Percentiles rank a stretch among this genome's conserved stretches.
Conservation (phyloP, 768 basidiomycete genomes). For the Russula dissimulans region DNA sequence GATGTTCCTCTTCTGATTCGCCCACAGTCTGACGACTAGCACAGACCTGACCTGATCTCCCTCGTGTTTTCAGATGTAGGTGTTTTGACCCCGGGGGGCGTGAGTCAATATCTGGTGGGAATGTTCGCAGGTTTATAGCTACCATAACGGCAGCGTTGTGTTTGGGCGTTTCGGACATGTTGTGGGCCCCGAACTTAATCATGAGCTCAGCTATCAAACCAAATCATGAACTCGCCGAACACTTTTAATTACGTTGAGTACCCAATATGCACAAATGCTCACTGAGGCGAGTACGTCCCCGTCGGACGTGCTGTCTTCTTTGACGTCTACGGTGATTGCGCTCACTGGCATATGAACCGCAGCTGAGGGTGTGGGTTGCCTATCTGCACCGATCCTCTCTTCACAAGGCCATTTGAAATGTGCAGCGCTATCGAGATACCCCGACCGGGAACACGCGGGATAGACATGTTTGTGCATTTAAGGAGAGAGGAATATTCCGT, state of each 20-base stretch:
- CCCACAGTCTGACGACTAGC: conserved; percentile 16
- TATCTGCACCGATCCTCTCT: conserved; percentile 9
- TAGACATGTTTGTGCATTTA: conserved; percentile 1
- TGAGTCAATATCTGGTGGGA: conserved; percentile 91
- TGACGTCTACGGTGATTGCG: not conserved
- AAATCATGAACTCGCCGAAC: not conserved
- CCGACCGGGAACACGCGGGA: conserved; percentile 11
- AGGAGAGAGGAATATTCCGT: conserved; percentile 5
- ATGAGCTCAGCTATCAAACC: not conserved
- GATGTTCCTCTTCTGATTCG: not conserved
- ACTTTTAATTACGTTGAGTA: not conserved
- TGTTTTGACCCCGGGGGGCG: conserved; percentile 83
- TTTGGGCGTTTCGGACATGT: not conserved
- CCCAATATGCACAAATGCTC: not conserved
- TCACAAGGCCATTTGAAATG: not conserved
- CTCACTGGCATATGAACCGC: conserved; percentile 15
- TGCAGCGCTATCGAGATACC: conserved; percentile 19
- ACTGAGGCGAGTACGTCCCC: not conserved
- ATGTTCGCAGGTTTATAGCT: conserved; percentile 69
- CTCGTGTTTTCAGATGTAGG: conserved; percentile 94
- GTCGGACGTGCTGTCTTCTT: not conserved
- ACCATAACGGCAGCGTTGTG: not conserved
- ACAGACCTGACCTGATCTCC: conserved; percentile 84
- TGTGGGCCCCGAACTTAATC: not conserved
- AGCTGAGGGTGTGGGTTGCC: not conserved